Conservation (phyloP, 768 basidiomycete genomes). For the Boletellus ananas region DNA sequence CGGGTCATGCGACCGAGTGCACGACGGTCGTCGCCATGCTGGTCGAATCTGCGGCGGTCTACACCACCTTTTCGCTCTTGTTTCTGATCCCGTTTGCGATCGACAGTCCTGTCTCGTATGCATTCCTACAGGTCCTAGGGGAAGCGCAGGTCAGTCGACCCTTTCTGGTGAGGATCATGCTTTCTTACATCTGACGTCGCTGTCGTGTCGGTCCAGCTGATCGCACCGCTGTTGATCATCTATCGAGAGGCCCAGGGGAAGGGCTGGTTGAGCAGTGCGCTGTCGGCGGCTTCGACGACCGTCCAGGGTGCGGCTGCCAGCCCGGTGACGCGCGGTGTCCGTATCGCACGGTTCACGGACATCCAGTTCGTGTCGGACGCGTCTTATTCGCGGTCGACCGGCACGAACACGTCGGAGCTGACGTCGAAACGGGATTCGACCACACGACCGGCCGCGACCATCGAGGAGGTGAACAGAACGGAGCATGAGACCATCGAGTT, state of each 20-base stretch:
- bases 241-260: slow-evolving; percentile 37
- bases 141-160: slow-evolving; percentile 29
- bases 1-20: slow-evolving; percentile 21
- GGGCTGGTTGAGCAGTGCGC: slow-evolving; percentile 30
- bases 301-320: background rate
- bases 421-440: slow-evolving; percentile 5
- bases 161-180: background rate
- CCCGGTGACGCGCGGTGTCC: slow-evolving; percentile 5
- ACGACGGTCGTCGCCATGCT: slow-evolving; percentile 26
- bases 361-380: slow-evolving; percentile 22
- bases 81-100: slow-evolving; percentile 27
- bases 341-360: slow-evolving; percentile 17
- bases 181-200: background rate
- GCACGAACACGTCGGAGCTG: slow-evolving; percentile 1
- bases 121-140: slow-evolving; percentile 34
- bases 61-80: slow-evolving; percentile 24
- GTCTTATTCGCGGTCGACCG: background rate
- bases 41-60: slow-evolving; percentile 29
- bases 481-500: slow-evolving; percentile 45
- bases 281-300: slow-evolving; percentile 3
- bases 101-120: slow-evolving; percentile 24
- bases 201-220: slow-evolving; percentile 22
- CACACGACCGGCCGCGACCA: slow-evolving; percentile 21
- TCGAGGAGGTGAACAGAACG: slow-evolving; percentile 58
- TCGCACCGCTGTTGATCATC: slow-evolving; percentile 38